Evolutionary conservation across 2,329 filamentous ascomycete species (phyloP).

Genomic region (Aulographum hederae): DNA sequence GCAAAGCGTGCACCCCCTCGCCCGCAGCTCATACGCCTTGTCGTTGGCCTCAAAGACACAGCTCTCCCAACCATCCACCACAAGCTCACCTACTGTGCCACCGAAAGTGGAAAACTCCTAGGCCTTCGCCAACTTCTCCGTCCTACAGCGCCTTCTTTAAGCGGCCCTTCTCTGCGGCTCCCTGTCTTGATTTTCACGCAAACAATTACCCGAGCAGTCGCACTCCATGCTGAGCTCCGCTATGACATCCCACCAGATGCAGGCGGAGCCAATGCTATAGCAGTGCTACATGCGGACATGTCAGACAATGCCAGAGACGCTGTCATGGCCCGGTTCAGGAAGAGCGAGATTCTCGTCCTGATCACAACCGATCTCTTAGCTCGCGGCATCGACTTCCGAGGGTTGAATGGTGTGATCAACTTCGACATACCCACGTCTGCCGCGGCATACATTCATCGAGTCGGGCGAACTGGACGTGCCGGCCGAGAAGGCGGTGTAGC

Average conservation of each 20-base stretch:
- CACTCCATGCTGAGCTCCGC: conserved; percentile 73
- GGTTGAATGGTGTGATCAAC: conserved; percentile 90
- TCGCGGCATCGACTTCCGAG: conserved; percentile 84
- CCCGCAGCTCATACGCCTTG: conserved; percentile 53
- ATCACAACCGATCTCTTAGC: conserved; percentile 91
- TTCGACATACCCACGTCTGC: conserved; percentile 91
- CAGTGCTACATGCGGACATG: conserved; percentile 76
- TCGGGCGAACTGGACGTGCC: conserved; percentile 76
- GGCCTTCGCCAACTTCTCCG: conserved; percentile 79
- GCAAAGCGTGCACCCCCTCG: conserved; percentile 6
- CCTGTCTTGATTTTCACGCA: conserved; percentile 94
- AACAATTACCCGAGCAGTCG: conserved; percentile 77
- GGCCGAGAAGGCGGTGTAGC: conserved; percentile 76
- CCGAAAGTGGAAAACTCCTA: conserved; percentile 83
- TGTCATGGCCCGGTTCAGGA: conserved; percentile 80
- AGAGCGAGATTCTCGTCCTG: conserved; percentile 86
- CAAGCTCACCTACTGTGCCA: conserved; percentile 76
- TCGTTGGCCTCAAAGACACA: conserved; percentile 93
- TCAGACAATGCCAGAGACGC: conserved; percentile 54
- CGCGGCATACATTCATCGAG: conserved; percentile 82
- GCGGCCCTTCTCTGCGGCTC: conserved; percentile 43
- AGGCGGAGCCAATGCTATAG: conserved; percentile 67
- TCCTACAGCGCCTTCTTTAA: conserved; percentile 39
- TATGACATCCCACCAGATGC: conserved; percentile 88
- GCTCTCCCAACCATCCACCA: conserved; percentile 86